These are phyloP conservation scores for Colletotrichum gloeosporioides DNA, from an alignment of 2,329 filamentous ascomycete genomes.

Conservation along the genomic window DNA sequence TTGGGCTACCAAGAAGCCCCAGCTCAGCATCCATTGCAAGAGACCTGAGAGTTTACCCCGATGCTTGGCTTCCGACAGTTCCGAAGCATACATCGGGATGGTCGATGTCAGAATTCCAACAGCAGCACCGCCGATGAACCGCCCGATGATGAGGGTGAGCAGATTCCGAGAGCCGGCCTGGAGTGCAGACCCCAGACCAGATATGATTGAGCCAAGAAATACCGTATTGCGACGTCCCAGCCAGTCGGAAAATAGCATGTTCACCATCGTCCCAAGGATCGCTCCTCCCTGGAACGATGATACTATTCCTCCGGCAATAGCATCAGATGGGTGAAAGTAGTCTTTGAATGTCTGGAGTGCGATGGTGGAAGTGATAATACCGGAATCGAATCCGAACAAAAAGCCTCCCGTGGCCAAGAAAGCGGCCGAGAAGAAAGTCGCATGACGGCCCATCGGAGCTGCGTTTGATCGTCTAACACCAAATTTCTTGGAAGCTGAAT, in stretches of 20 bases:
- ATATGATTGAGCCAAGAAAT: constrained; percentile 32
- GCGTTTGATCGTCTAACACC: background rate
- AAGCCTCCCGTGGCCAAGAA: constrained; percentile 32
- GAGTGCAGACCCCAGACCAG: constrained; percentile 32
- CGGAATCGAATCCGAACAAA: constrained; percentile 52
- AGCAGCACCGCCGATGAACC: constrained; percentile 53
- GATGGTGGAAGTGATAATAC: constrained; percentile 44
- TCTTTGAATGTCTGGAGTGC: constrained; percentile 37
- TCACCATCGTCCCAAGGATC: constrained; percentile 31
- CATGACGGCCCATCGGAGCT: constrained; percentile 15
- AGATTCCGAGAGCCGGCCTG: constrained; percentile 35
- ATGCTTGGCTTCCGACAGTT: constrained; percentile 41
- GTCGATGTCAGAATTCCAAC: constrained; percentile 53
- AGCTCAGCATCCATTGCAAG: constrained; percentile 49
- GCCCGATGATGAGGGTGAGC: constrained; percentile 52
- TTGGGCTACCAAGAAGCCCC: constrained; percentile 45
- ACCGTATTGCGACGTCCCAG: constrained; percentile 34
- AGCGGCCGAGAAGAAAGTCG: constrained; percentile 24
- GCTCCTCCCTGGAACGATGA: constrained; percentile 33
- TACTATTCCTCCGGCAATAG: constrained; percentile 28
- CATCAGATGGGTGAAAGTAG: constrained; percentile 44
- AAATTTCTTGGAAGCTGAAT: background rate
- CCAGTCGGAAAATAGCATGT: constrained; percentile 33
- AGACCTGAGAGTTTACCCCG: constrained; percentile 44
- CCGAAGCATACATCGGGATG: constrained; percentile 51